Conservation (phyloP, 1,284 basidiomycete genomes). For the Malassezia psittaci region DNA sequence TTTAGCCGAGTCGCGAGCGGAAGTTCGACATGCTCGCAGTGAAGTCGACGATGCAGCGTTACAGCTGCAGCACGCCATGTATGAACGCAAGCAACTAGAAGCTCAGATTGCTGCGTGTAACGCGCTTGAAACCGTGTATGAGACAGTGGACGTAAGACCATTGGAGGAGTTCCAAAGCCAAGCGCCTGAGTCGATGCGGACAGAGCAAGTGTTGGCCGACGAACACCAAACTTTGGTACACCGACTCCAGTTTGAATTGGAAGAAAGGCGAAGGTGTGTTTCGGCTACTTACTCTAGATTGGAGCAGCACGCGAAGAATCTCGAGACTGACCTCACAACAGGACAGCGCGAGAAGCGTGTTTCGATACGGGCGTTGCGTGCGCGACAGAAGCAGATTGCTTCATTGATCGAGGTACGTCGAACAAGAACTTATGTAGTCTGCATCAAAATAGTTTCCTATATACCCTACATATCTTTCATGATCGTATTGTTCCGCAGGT, state of each 20-base stretch:
- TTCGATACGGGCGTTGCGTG: conserved; percentile 69
- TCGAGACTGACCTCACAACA: background rate
- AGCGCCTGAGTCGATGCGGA: background rate
- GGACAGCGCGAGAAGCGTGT: conserved; percentile 10
- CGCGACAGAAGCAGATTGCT: conserved; percentile 64
- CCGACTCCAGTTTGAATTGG: conserved; percentile 6
- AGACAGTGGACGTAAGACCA: conserved; percentile 6
- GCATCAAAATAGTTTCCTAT: background rate
- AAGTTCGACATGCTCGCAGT: background rate
- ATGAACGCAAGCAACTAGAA: conserved; percentile 11
- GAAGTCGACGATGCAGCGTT: background rate
- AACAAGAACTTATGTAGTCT: background rate
- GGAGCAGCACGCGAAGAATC: conserved; percentile 8
- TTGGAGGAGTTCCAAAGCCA: background rate
- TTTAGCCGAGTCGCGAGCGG: background rate
- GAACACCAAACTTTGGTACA: background rate
- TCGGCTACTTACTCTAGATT: background rate
- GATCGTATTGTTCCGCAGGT: no score
- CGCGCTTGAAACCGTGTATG: conserved; percentile 6
- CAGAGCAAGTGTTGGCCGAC: background rate
- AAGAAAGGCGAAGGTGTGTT: conserved; percentile 4
- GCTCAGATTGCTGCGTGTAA: conserved; percentile 8
- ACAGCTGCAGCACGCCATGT: background rate
- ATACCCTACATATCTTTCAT: no score
- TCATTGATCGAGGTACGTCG: background rate